Evolutionary conservation across 352 stramenopile genomes (phyloP).

Genomic region (Globisporangium nagaii): DNA sequence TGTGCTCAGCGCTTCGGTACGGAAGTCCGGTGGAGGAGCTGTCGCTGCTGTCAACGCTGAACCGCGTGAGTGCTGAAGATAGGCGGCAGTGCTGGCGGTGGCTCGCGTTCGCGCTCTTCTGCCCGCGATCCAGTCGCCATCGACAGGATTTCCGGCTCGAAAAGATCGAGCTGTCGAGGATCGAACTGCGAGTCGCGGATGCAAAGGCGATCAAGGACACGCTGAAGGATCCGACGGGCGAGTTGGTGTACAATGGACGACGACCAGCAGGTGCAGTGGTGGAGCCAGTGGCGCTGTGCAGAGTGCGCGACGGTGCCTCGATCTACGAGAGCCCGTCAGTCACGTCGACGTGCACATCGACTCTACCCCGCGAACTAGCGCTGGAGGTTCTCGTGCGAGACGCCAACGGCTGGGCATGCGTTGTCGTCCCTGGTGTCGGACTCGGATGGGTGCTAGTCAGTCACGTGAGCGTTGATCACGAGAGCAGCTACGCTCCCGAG

Average conservation of each 20-base stretch:
- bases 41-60: constrained; percentile 5
- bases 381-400: neutral
- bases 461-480: neutral
- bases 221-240: neutral
- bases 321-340: neutral
- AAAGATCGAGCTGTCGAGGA: constrained; percentile 5
- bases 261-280: neutral
- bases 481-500: neutral
- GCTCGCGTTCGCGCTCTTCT: constrained; percentile 12
- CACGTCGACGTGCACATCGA: neutral
- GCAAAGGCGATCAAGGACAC: constrained; percentile 6
- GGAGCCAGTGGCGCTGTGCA: neutral
- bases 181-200: neutral
- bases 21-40: neutral
- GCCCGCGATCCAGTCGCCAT: constrained; percentile 1
- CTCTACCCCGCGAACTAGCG: neutral
- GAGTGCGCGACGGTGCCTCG: neutral
- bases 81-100: constrained; percentile 9
- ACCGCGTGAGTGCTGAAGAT: neutral
- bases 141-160: neutral
- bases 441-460: neutral
- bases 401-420: neutral
- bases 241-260: constrained; percentile 1
- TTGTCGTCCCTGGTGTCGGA: neutral
- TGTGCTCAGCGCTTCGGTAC: constrained; percentile 6